phyloP scores from a whole-genome alignment of 2,329 filamentous ascomycete genomes.

The Tolypocladium inflatum region DNA sequence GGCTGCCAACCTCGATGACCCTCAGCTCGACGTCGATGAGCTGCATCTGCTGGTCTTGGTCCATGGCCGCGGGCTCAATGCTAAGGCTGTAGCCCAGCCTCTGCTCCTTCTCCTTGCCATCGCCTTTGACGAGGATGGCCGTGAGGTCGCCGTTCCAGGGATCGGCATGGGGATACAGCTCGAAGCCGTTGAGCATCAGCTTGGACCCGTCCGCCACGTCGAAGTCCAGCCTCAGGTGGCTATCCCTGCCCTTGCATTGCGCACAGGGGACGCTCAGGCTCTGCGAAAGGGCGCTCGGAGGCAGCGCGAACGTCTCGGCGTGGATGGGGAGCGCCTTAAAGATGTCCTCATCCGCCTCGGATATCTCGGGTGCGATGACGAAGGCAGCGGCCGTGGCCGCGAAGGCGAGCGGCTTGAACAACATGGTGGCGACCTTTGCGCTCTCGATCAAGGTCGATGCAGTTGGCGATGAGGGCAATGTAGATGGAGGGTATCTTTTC shows the following conservation, averaged over 20 bases:
- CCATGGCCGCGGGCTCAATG: slow-evolving; percentile 31
- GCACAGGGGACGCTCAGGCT: slow-evolving; percentile 41
- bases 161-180: slow-evolving; percentile 47
- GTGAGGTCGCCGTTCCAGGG: slow-evolving; percentile 32
- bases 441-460: background rate
- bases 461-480: background rate
- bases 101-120: slow-evolving; percentile 22
- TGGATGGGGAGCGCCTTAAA: slow-evolving; percentile 30
- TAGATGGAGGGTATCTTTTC: background rate
- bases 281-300: slow-evolving; percentile 22
- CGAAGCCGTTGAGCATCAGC: slow-evolving; percentile 49
- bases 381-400: slow-evolving; percentile 33
- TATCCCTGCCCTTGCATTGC: slow-evolving; percentile 38
- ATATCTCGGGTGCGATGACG: slow-evolving; percentile 42
- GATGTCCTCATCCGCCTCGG: slow-evolving; percentile 30
- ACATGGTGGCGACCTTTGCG: slow-evolving; percentile 14
- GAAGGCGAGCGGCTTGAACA: slow-evolving; percentile 21
- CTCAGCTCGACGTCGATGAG: slow-evolving; percentile 46
- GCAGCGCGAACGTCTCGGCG: slow-evolving; percentile 25
- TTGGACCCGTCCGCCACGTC: slow-evolving; percentile 36
- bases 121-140: slow-evolving; percentile 34
- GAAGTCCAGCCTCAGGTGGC: slow-evolving; percentile 45
- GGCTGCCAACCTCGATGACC: slow-evolving; percentile 49
- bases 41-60: slow-evolving; percentile 41
- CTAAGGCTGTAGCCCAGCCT: slow-evolving; percentile 41